These are phyloP conservation scores for Phytophthora sp. DNA, from an alignment of 352 stramenopile genomes.

Conservation along the genomic window DNA sequence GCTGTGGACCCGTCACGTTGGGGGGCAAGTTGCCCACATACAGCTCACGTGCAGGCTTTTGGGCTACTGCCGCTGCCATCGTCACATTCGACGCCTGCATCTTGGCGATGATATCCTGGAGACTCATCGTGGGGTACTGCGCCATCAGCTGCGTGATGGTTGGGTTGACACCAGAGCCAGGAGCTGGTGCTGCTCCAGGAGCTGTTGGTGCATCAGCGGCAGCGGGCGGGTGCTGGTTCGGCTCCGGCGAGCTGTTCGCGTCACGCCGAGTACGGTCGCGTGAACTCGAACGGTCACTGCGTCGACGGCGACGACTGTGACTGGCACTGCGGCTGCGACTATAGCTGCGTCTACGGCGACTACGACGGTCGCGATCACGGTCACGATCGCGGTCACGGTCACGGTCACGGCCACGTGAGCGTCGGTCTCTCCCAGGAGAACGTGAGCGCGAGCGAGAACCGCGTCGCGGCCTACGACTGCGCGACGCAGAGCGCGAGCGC, in stretches of 20 bases:
- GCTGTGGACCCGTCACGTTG: constrained; percentile 80
- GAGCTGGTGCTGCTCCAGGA: constrained; percentile 10
- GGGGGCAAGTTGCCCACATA: constrained; percentile 89
- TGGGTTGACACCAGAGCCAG: constrained; percentile 53
- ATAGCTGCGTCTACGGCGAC: constrained; percentile 38
- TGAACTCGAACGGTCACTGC: constrained; percentile 61
- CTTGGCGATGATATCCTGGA: constrained; percentile 90
- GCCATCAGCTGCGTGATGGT: constrained; percentile 91
- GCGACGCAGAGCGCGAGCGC: constrained; percentile 53
- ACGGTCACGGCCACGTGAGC: constrained; percentile 35
- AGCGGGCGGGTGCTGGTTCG: constrained; percentile 45
- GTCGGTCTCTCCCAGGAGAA: constrained; percentile 26
- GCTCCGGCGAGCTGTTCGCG: constrained; percentile 56
- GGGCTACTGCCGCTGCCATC: constrained; percentile 70
- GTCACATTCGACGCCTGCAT: constrained; percentile 86
- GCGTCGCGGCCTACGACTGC: constrained; percentile 40
- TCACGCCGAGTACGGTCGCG: constrained; percentile 54
- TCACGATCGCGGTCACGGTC: constrained; percentile 44
- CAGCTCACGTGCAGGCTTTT: constrained; percentile 84
- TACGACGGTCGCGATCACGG: constrained; percentile 41
- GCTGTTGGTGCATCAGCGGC: constrained; percentile 4
- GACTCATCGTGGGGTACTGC: constrained; percentile 87
- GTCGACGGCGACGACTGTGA: constrained; percentile 49
- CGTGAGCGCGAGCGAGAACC: constrained; percentile 63
- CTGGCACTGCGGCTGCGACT: constrained; percentile 60